Evolutionary conservation across 768 basidiomycete genomes (phyloP), one percentile per base, ranked within the genome.

Genomic region (Pleurotus giganteus): DNA sequence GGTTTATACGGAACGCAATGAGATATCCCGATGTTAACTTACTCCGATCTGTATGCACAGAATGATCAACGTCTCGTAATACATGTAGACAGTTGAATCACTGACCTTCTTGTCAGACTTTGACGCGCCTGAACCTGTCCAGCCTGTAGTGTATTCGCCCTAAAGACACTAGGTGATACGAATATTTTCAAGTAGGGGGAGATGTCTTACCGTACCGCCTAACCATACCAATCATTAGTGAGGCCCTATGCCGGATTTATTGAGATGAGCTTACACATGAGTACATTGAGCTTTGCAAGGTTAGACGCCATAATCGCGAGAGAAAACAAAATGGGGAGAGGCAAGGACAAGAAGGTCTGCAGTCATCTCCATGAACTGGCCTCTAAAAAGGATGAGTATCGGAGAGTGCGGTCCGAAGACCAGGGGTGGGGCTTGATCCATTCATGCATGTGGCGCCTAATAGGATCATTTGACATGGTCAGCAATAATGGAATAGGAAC

Each of bases 131-230:
- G 88, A 83, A 11, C 84, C 85, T 8, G 91, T 93, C 90, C 91
- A 96, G 67, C 94, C 94, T 49, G 94, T 96, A 58, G 94, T 96
- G 68, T 96, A 96, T 75, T 95, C 91, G 39, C 91, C 90, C 84
- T 75, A 59, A 21, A 56, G 59, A 54, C 58, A 55, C 26, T 13
- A 24, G 8, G 7, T 13, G n/a, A 29, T 45, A 28, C 15, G 23
- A 47, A 28, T 42, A 24, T 34, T 12, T 12, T n/a, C n/a, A 21
- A 50, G 15, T 49, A n/a, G 34, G 54, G 44, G 23, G 39, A 21
- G 52, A 55, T 51, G 24, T 63, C 72, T 58, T 59, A 70, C 71
- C 45, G 71, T 71, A 59, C 76, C 76, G 59, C 75, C 77, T 77
- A n/a, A n/a, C n/a, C n/a, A 42, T 28, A 12, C 7, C 11, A 13